These are phyloP conservation scores for Cutaneotrichosporon spelunceum DNA, from an alignment of 1,284 basidiomycete genomes.

Conservation along the genomic window DNA sequence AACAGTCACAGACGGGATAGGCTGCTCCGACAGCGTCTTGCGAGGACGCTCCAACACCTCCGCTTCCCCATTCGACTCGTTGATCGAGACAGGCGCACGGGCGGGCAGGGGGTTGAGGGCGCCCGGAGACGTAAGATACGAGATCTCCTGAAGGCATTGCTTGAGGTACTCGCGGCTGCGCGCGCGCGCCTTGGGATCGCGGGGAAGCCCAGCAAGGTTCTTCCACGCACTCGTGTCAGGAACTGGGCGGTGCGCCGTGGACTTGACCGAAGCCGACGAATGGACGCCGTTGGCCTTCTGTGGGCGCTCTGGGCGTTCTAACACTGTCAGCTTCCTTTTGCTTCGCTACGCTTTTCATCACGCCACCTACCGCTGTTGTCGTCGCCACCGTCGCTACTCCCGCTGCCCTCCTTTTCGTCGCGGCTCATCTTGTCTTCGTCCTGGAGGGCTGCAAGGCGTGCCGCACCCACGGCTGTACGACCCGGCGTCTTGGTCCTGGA, in stretches of 20 bases:
- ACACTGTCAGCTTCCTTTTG: constrained; percentile 1
- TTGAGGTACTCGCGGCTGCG: constrained; percentile 95
- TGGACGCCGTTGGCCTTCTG: constrained; percentile 36
- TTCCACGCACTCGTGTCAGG: constrained; percentile 57
- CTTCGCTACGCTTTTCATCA: not conserved
- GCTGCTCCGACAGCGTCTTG: constrained; percentile 42
- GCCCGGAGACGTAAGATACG: constrained; percentile 92
- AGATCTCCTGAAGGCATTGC: constrained; percentile 97
- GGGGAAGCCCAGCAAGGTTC: constrained; percentile 63
- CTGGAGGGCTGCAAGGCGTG: constrained; percentile 46
- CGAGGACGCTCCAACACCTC: constrained; percentile 33
- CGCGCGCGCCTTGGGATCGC: constrained; percentile 87
- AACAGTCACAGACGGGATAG: constrained; percentile 17
- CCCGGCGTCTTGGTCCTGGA: constrained; percentile 61
- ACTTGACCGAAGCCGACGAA: constrained; percentile 25
- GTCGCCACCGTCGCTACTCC: constrained; percentile 44
- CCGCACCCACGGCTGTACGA: constrained; percentile 31
- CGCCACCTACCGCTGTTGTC: constrained; percentile 27
- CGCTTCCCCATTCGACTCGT: constrained; percentile 18
- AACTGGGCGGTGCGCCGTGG: constrained; percentile 26
- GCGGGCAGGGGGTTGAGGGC: constrained; percentile 95
- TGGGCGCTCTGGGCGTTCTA: constrained; percentile 14
- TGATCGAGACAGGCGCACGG: constrained; percentile 57
- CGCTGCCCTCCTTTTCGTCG: constrained; percentile 47
- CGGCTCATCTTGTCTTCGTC: constrained; percentile 41